Base-by-base conservation (phyloP, 192 early-diverging fungal species). In the Podochytrium sp. region DNA sequence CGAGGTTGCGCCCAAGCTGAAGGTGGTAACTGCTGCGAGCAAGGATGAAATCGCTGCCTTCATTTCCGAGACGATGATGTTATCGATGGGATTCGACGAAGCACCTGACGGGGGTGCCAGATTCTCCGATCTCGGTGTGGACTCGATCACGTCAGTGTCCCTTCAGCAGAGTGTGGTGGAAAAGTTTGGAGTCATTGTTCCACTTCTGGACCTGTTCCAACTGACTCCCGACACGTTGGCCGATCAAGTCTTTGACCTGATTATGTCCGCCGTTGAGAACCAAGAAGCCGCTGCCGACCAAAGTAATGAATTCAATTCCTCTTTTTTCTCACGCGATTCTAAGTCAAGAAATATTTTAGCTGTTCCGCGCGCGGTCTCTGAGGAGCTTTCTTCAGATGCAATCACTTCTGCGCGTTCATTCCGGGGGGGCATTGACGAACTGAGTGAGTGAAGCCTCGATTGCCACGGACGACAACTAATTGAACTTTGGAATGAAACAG, bases 41-140 rank as follows among this genome's bases (percentile, higher is more conserved):
- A 47, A 47, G 43, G 43, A 47, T 7, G 63, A 47, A 7, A 20
- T 65, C 14, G 12, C 14, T 16, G 63, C 18, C 20, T 37, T 42
- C 50, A 50, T 65, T 18, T 14, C 63, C 20, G 34, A 65, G 30
- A 20, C 18, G 20, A 42, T 65, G 32, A 37, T 23, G 63, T 14
- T 42, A 14, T 14, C 12, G 20, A 23, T 65, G 20, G 63, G 63
- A 12, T 65, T 65, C 63, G 20, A 23, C 27, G 63, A 41, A 25
- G 50, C 12, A 2, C 34, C 29, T 25, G 63, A 65, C 27, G 20
- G 20, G 12, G n/a, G 20, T 41, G 20, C 50, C 12, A 18, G 27
- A 20, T 30, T 65, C 34, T 42, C 30, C 25, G 42, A 65, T 43
- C 14, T 65, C 18, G 63, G 63, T 14, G 27, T 65, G 50, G 63